Base-by-base conservation (phyloP, 176 grass and related monocot genomes). In the Ampelocalamus luodianensis region DNA sequence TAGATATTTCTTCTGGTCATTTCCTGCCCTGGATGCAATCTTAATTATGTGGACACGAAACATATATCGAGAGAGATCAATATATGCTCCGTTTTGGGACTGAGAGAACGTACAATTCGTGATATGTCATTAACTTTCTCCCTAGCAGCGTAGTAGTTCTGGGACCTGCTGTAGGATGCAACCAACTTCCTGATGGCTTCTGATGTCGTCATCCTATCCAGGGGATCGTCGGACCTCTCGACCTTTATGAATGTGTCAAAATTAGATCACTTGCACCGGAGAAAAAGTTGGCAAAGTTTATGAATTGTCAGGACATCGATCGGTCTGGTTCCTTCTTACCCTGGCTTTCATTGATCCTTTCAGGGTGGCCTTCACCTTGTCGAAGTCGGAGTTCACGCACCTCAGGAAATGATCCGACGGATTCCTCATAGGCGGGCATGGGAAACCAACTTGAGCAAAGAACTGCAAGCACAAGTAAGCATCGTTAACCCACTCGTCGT, bases 281-380 rank as follows among this genome's bases (percentile, higher is more conserved):
- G 0, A 83, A 90, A 24, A 87, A 42, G 56, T 3, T 65, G 54
- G 9, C 26, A 2, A 26, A 83, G 10, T 24, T 59, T 38, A 2
- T 62, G 43, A 74, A 88, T 69, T 59, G 40, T 45, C 34, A 67
- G 81, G 42, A 38, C 9, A 68, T 67, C 17, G 80, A 91, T 55
- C 39, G 56, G 82, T 81, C 6, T 71, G 46, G 65, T 87, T 83
- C 45, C 6, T 72, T 49, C 74, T 84, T 92, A 99, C 97, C 90
- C 81, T 92, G 56, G 86, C 79, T 86, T 99, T 96, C 65, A 99
- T 79, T 0, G 97, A 99, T 63, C 93, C 97, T 77, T 99, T 99
- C 9, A 99, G 86, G 76, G 97, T 99, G 82, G 90, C 93, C 82
- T 99, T 99, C 44, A 99, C 97, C 90, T 99, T 99, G 87, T 99